A percentile compares a stretch with the other conserved stretches of the same genome.
These are phyloP conservation scores for Trametes cubensis DNA, from an alignment of 768 basidiomycete species.

Conservation along the genomic window DNA sequence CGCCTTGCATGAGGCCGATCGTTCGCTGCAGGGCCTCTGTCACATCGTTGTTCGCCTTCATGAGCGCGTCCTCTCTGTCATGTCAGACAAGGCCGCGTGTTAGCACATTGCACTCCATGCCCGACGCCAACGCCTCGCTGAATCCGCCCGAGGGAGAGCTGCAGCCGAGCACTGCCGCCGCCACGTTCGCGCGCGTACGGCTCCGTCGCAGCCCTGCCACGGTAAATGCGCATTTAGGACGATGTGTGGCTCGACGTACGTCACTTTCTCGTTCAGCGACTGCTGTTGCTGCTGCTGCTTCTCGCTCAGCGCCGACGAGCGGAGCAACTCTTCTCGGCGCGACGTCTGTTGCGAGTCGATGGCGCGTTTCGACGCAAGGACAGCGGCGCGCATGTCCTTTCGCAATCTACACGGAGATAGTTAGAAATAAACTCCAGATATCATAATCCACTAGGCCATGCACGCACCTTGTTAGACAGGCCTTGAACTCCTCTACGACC, in stretches of 20 bases:
- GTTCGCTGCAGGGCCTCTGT: slow-evolving; percentile 88
- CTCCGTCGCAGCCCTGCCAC: no score
- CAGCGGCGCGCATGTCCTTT: slow-evolving; percentile 64
- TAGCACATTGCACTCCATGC: background rate
- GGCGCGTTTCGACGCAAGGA: slow-evolving; percentile 71
- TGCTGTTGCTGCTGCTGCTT: slow-evolving; percentile 49
- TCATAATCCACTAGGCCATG: background rate
- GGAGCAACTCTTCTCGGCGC: slow-evolving; percentile 70
- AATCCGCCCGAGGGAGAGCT: no score
- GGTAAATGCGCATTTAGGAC: no score
- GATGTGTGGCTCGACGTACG: slow-evolving; percentile 44
- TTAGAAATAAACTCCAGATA: slow-evolving; percentile 9
- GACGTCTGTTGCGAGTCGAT: slow-evolving; percentile 65
- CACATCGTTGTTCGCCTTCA: slow-evolving; percentile 87
- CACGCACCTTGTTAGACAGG: slow-evolving; percentile 53
- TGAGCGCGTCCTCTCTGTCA: slow-evolving; percentile 76
- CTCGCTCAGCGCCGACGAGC: slow-evolving; percentile 51
- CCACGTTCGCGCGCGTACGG: no score
- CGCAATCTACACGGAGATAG: slow-evolving; percentile 48
- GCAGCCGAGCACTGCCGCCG: no score
- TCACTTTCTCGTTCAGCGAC: slow-evolving; percentile 56
- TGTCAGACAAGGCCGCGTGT: background rate
- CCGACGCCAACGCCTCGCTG: background rate
- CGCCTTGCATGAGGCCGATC: slow-evolving; percentile 83
- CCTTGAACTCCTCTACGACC: slow-evolving; percentile 52